phyloP scores from a whole-genome alignment of 495 filamentous ascomycete genomes.

The Aspergillus sparsus region DNA sequence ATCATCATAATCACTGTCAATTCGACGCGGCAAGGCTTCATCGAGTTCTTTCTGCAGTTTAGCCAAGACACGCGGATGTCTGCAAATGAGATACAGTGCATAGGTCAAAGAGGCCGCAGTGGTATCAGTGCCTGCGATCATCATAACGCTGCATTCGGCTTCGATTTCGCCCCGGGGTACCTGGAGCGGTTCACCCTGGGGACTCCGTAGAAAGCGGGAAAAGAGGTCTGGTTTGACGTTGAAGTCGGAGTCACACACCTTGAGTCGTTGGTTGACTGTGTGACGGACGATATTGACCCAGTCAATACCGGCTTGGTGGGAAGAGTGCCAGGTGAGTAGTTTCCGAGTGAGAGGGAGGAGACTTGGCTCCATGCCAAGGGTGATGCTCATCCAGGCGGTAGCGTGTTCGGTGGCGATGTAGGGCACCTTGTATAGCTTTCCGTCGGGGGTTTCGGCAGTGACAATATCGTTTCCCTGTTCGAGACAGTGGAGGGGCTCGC shows the following conservation, averaged over 20 bases:
- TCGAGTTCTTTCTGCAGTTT: conserved; percentile 4
- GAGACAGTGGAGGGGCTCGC: neutral
- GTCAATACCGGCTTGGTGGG: neutral
- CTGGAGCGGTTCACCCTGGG: neutral
- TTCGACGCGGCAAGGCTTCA: neutral
- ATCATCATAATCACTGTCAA: no score
- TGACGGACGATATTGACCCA: conserved; percentile 1
- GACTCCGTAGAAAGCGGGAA: neutral
- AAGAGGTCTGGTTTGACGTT: neutral
- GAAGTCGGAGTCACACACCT: no score
- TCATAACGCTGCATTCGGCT: conserved; percentile 2
- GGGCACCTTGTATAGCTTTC: conserved; percentile 5
- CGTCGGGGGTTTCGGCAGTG: neutral
- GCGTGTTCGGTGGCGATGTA: neutral
- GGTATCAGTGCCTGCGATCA: conserved; percentile 10
- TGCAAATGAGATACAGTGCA: conserved; percentile 1
- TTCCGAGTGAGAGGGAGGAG: neutral
- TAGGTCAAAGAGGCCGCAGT: neutral
- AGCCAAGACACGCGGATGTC: neutral
- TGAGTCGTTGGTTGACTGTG: no score
- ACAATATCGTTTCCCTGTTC: neutral
- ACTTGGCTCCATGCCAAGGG: neutral
- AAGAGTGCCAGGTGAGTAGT: neutral
- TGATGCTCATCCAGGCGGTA: neutral
- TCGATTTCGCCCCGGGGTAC: neutral